Evolutionary conservation across 495 filamentous ascomycete species (phyloP).

Genomic region (Hypoxylon rickii): DNA sequence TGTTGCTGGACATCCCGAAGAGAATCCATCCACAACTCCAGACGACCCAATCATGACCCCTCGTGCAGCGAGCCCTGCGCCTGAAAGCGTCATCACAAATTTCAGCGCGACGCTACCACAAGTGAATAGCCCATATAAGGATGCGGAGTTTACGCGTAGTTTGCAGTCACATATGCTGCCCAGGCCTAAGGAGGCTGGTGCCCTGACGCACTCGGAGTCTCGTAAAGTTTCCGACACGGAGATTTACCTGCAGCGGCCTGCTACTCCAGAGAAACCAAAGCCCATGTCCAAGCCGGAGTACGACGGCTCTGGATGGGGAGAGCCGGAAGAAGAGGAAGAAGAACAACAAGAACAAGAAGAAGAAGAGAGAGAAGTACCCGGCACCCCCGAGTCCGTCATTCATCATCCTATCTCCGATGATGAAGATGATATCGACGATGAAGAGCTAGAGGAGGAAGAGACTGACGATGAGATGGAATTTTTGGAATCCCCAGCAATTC

Average conservation of each 20-base stretch:
- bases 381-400: conserved; percentile 93
- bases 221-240: conserved; percentile 56
- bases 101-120: conserved; percentile 38
- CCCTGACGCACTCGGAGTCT: conserved; percentile 39
- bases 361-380: conserved; percentile 67
- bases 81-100: conserved; percentile 35
- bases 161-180: conserved; percentile 50
- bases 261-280: conserved; percentile 69
- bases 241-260: conserved; percentile 59
- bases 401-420: conserved; percentile 67
- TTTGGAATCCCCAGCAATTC: conserved; percentile 65
- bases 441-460: conserved; percentile 34
- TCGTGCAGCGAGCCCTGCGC: conserved; percentile 41
- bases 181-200: conserved; percentile 41
- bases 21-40: conserved; percentile 49
- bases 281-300: conserved; percentile 58
- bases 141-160: conserved; percentile 44
- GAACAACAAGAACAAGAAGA: conserved; percentile 50
- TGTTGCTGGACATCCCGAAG: conserved; percentile 10
- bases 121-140: conserved; percentile 32
- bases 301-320: conserved; percentile 60
- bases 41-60: conserved; percentile 50
- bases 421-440: conserved; percentile 44
- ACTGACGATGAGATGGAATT: conserved; percentile 30
- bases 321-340: conserved; percentile 51